Evolutionary conservation across 768 basidiomycete genomes (phyloP).

Genomic region (Lentinula raphanica): DNA sequence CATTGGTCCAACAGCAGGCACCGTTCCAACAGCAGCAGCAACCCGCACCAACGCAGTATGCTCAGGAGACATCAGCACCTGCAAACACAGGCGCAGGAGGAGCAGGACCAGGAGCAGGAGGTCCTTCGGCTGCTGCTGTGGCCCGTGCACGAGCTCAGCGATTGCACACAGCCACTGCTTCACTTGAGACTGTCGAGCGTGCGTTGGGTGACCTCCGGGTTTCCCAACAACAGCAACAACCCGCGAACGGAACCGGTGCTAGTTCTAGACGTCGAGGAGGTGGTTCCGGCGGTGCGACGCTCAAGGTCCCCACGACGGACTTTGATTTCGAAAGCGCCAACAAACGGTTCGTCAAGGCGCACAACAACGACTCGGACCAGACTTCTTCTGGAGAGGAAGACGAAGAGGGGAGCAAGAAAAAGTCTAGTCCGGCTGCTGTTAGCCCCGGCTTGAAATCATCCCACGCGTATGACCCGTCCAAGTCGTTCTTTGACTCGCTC

Average conservation of each 20-base stretch:
- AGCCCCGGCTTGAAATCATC: conserved; percentile 30
- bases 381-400: conserved; percentile 27
- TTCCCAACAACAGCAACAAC: conserved; percentile 12
- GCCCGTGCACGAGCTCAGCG: conserved; percentile 18
- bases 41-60: conserved; percentile 21
- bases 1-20: conserved; percentile 20
- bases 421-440: conserved; percentile 29
- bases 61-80: conserved; percentile 17
- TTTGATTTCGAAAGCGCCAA: conserved; percentile 81
- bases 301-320: conserved; percentile 61
- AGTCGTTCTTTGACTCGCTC: conserved; percentile 79
- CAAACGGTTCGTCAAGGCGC: conserved; percentile 69
- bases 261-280: conserved; percentile 4
- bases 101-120: too few species aligned
- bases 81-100: conserved; percentile 18
- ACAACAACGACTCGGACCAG: conserved; percentile 23
- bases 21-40: conserved; percentile 16
- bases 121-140: conserved; percentile 16
- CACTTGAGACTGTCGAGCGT: conserved; percentile 62
- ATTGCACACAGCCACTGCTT: conserved; percentile 71
- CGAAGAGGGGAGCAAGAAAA: conserved; percentile 19
- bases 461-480: conserved; percentile 67
- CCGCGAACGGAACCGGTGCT: conserved; percentile 14
- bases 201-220: conserved; percentile 50
- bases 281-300: conserved; percentile 12